Evolutionary conservation across 228 moss, liverwort and hornwort species (phyloP), one percentile per base, ranked within the genome.

Genomic region (Sphagnum magellanicum): DNA sequence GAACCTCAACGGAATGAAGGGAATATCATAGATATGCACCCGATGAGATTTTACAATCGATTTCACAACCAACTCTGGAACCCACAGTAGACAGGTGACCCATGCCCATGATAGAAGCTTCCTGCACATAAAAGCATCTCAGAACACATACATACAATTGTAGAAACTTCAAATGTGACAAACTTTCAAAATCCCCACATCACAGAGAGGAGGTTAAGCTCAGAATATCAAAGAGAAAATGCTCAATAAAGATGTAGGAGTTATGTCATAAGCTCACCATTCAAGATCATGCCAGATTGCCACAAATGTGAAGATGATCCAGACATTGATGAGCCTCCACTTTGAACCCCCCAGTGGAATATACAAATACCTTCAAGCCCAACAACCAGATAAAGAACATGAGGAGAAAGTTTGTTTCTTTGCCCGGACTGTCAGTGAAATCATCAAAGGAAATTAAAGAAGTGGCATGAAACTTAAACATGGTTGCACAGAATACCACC

Each of bases 281-380:
- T 98, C 98, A 71, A 98, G 85, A 78, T 98, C 98, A 80, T 98
- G 98, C 94, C 98, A 98, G 50, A 98, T 63, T 67, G 93, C 93
- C 60, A 98, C 98, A 79, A 98, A 98, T 49, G 98, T 93, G 76
- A 98, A 98, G 70, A 98, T 94, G 50, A 98, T 73, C 94, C 98
- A 98, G 49, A 98, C 89, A 67, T 94, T 98, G 46, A 98, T 68
- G 17, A 92, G 74, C 66, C 94, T 92, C 98, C 98, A 98, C 65
- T 70, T 75, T 6, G 94, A 81, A 67, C 98, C 98, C 74, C 98
- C 98, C 51, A 98, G 85, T 61, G 93, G 94, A 52, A 98, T 89
- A 60, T 98, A 98, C 73, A 98, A 78, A 72, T 98, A 98, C 79
- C 96, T 97, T 76, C 64, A 75, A 66, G 67, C 75, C 49, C 10